These are phyloP conservation scores for Aspergillus hancockii DNA, from an alignment of 495 filamentous ascomycete genomes.

Conservation along the genomic window DNA sequence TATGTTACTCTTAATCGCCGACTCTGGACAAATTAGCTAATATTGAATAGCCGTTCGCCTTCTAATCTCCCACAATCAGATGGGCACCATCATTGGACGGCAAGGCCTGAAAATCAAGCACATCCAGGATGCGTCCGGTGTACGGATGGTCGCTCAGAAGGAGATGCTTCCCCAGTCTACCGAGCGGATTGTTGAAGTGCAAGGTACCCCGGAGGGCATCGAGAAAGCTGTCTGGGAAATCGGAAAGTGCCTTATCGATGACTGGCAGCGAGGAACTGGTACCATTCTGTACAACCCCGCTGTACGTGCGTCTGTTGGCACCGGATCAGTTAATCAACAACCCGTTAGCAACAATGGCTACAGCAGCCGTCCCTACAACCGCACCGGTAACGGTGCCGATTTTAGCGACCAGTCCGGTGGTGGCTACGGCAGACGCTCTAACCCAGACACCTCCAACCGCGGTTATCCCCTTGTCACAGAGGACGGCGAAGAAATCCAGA, in stretches of 20 bases:
- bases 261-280: slow-evolving; percentile 93
- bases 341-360: slow-evolving; percentile 45
- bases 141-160: slow-evolving; percentile 98
- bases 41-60: slow-evolving; percentile 80
- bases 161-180: slow-evolving; percentile 99
- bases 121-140: slow-evolving; percentile 95
- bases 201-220: slow-evolving; percentile 89
- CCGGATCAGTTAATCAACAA: slow-evolving; percentile 19
- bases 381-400: slow-evolving; percentile 95
- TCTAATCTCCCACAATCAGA: slow-evolving; percentile 98
- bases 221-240: slow-evolving; percentile 98
- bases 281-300: slow-evolving; percentile 97
- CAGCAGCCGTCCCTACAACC: slow-evolving; percentile 74
- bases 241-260: slow-evolving; percentile 96
- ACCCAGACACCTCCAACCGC: slow-evolving; percentile 70
- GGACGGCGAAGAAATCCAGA: slow-evolving; percentile 96
- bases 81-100: slow-evolving; percentile 98
- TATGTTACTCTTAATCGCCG: slow-evolving; percentile 51
- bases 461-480: slow-evolving; percentile 84
- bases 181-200: slow-evolving; percentile 96
- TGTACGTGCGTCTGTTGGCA: slow-evolving; percentile 71
- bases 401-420: slow-evolving; percentile 78
- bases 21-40: slow-evolving; percentile 27
- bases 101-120: slow-evolving; percentile 98
- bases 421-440: slow-evolving; percentile 72